A percentile compares a stretch with the other conserved stretches of the same genome.
Evolutionary conservation across 2,329 filamentous ascomycete species (phyloP).

Genomic region (Anisogramma anomala): DNA sequence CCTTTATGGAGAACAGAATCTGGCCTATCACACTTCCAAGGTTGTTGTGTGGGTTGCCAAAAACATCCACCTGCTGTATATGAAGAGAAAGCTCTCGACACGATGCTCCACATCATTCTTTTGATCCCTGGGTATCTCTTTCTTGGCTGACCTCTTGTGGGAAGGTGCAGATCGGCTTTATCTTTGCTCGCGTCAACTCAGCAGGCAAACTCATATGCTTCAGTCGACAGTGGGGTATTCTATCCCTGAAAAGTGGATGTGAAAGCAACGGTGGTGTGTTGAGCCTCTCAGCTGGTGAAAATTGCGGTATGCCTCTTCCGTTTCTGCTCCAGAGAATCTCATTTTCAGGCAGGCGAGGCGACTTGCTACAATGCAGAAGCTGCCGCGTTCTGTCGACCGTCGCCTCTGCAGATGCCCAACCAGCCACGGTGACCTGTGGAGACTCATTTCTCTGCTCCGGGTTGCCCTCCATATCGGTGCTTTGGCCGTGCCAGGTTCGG

Average conservation of each 20-base stretch:
- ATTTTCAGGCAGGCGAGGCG: background rate
- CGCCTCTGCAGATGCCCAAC: slow-evolving; percentile 8
- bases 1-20: no score
- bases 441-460: background rate
- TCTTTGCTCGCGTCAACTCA: slow-evolving; percentile 3
- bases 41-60: no score
- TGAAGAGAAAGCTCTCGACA: no score
- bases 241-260: slow-evolving; percentile 9
- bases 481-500: slow-evolving; percentile 5
- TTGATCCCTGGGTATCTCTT: background rate
- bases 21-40: no score
- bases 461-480: background rate
- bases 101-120: background rate
- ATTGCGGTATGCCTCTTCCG: background rate
- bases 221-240: background rate
- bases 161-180: background rate
- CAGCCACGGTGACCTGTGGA: background rate
- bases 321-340: background rate
- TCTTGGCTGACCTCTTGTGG: background rate
- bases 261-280: slow-evolving; percentile 12
- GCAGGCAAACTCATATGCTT: slow-evolving; percentile 8
- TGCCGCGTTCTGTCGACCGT: slow-evolving; percentile 7
- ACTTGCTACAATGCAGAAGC: slow-evolving; percentile 4
- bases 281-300: slow-evolving; percentile 3
- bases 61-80: background rate